Evolutionary conservation across 306 rosid genomes (phyloP).

Genomic region (Ormosia semicastrata): DNA sequence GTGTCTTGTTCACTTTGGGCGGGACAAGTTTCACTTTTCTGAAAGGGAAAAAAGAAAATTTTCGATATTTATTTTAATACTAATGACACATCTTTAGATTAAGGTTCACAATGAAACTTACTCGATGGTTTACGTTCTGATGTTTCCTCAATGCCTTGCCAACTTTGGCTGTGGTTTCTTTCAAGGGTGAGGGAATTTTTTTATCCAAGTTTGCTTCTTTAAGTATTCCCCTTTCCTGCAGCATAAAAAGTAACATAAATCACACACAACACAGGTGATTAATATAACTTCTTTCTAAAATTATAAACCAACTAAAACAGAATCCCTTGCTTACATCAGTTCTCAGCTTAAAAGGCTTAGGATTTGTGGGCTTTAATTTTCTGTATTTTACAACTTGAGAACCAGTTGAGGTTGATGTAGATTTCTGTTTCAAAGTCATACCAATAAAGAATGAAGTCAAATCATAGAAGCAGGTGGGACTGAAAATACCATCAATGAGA

Average conservation of each 20-base stretch:
- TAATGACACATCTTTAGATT: no score
- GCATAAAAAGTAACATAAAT: slow-evolving; percentile 14
- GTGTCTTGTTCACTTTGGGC: slow-evolving; percentile 39
- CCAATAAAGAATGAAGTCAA: background rate
- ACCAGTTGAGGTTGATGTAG: slow-evolving; percentile 26
- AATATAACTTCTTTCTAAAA: background rate
- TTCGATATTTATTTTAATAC: background rate
- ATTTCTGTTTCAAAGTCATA: slow-evolving; percentile 49
- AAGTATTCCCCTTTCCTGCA: slow-evolving; percentile 87
- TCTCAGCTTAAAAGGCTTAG: slow-evolving; percentile 93
- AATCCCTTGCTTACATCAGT: slow-evolving; percentile 67
- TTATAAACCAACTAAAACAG: slow-evolving; percentile 19
- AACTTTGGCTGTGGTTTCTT: slow-evolving; percentile 46
- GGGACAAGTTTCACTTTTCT: slow-evolving; percentile 55
- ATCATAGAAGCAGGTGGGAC: background rate
- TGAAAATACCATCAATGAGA: background rate
- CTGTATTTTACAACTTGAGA: slow-evolving; percentile 63
- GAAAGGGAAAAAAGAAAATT: background rate
- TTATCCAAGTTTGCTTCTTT: slow-evolving; percentile 85
- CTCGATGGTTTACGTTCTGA: slow-evolving; percentile 25
- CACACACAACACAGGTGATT: background rate
- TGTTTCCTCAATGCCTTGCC: slow-evolving; percentile 38
- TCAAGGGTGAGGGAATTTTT: slow-evolving; percentile 46
- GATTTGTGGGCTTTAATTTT: slow-evolving; percentile 82
- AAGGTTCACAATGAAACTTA: slow-evolving; percentile 14